Percentiles rank a stretch among this genome's conserved stretches.
Evolutionary conservation across 371 early-diverging fungal genomes (phyloP).

Genomic region (Mortierella sp.): DNA sequence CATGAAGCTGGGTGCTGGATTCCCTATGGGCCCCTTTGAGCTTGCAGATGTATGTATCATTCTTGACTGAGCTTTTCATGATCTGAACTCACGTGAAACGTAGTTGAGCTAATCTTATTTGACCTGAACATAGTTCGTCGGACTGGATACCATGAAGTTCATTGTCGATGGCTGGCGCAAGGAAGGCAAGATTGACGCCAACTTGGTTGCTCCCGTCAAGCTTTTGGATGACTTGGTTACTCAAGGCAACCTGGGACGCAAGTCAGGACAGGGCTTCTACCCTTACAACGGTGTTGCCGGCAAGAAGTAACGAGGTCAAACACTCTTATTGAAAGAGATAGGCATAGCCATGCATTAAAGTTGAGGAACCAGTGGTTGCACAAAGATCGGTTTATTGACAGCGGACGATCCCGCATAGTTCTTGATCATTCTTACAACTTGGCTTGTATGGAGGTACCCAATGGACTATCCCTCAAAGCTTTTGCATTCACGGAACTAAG

Average conservation of each 20-base stretch:
- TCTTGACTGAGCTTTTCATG: not conserved
- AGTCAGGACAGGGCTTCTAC: conserved; percentile 92
- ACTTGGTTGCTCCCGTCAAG: conserved; percentile 74
- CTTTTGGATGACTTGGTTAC: conserved; percentile 80
- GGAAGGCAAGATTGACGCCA: conserved; percentile 76
- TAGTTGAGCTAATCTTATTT: not conserved
- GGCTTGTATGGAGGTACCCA: too few species aligned
- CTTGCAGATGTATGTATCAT: conserved; percentile 76
- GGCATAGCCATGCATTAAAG: too few species aligned
- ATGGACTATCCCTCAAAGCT: too few species aligned
- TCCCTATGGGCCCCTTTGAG: conserved; percentile 98
- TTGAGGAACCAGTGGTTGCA: too few species aligned
- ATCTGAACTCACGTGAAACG: not conserved
- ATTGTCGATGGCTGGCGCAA: conserved; percentile 91
- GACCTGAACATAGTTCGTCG: conserved; percentile 77
- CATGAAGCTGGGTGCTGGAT: conserved; percentile 98
- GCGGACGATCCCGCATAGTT: too few species aligned
- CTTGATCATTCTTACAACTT: too few species aligned
- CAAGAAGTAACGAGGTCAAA: conserved; percentile 35
- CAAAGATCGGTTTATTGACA: too few species aligned
- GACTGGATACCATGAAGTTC: conserved; percentile 95
- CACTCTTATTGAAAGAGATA: too few species aligned
- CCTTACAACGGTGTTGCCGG: conserved; percentile 66
- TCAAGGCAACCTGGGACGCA: conserved; percentile 85
- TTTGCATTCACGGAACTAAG: too few species aligned